Evolutionary conservation across 1,284 basidiomycete species (phyloP).

Genomic region (Coniferiporia sulphurascens): DNA sequence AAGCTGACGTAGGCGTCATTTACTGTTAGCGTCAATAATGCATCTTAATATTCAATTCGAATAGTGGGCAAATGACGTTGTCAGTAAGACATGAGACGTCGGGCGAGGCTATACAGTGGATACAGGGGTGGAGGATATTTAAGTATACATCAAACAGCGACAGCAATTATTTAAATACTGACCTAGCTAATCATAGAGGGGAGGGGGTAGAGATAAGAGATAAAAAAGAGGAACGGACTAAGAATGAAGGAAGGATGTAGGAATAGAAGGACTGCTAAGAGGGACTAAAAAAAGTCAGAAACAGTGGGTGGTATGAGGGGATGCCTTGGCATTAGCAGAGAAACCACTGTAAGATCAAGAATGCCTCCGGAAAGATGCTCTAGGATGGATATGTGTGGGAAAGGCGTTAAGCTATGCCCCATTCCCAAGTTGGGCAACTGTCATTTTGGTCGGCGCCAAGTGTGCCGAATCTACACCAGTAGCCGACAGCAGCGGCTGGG

Average conservation of each 20-base stretch:
- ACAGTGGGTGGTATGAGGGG: background rate
- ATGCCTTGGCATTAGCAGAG: background rate
- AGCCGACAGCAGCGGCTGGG: slow-evolving; percentile 11
- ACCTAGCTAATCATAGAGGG: background rate
- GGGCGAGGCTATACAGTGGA: background rate
- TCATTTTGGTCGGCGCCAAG: slow-evolving; percentile 18
- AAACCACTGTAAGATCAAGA: background rate
- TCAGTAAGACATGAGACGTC: background rate
- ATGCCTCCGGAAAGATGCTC: background rate
- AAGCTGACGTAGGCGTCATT: no score
- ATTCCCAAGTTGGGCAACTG: slow-evolving; percentile 14
- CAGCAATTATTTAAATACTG: background rate
- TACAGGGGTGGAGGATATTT: slow-evolving; percentile 8
- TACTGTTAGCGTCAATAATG: no score
- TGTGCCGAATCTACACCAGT: background rate
- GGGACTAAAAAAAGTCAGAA: background rate
- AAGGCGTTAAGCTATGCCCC: slow-evolving; percentile 12
- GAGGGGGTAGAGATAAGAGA: background rate
- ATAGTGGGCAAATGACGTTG: background rate
- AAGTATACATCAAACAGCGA: slow-evolving; percentile 10
- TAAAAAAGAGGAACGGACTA: background rate
- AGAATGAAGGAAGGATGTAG: background rate
- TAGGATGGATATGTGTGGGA: background rate
- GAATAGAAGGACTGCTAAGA: background rate
- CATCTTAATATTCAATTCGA: background rate